These are phyloP conservation scores for Fusarium nematophilum DNA, from an alignment of 2,329 filamentous ascomycete genomes.

Conservation along the genomic window DNA sequence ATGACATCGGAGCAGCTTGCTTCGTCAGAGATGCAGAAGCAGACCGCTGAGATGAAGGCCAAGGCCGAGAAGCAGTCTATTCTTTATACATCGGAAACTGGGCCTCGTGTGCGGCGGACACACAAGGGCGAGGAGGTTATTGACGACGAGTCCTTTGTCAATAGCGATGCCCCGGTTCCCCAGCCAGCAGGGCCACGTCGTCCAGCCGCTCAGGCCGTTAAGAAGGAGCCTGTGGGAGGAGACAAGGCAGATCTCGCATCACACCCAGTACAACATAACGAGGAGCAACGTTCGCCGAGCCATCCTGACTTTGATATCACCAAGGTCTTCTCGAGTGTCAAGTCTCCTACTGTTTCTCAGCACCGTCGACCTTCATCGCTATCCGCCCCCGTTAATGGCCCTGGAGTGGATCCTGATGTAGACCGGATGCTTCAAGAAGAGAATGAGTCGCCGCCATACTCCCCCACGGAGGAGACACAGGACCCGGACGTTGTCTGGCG, in stretches of 20 bases:
- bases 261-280: slow-evolving; percentile 54
- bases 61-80: slow-evolving; percentile 86
- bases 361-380: slow-evolving; percentile 62
- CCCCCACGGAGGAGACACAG: slow-evolving; percentile 76
- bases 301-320: slow-evolving; percentile 81
- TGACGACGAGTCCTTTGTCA: slow-evolving; percentile 74
- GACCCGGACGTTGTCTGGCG: slow-evolving; percentile 83
- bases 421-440: slow-evolving; percentile 88
- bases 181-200: slow-evolving; percentile 37
- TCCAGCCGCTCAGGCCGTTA: slow-evolving; percentile 44
- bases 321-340: slow-evolving; percentile 85
- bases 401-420: slow-evolving; percentile 86
- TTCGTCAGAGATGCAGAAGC: slow-evolving; percentile 85
- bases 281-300: slow-evolving; percentile 63
- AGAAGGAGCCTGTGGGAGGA: slow-evolving; percentile 48
- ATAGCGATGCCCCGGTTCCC: slow-evolving; percentile 50
- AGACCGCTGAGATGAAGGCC: slow-evolving; percentile 81
- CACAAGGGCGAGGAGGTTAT: slow-evolving; percentile 96
- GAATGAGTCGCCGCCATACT: slow-evolving; percentile 84
- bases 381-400: slow-evolving; percentile 60
- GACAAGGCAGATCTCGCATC: slow-evolving; percentile 41
- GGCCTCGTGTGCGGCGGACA: slow-evolving; percentile 84
- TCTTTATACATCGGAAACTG: slow-evolving; percentile 76
- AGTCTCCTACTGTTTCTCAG: slow-evolving; percentile 71
- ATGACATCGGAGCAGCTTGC: slow-evolving; percentile 95